phyloP scores from a whole-genome alignment of 2,329 filamentous ascomycete genomes.

The Fusarium sp. region DNA sequence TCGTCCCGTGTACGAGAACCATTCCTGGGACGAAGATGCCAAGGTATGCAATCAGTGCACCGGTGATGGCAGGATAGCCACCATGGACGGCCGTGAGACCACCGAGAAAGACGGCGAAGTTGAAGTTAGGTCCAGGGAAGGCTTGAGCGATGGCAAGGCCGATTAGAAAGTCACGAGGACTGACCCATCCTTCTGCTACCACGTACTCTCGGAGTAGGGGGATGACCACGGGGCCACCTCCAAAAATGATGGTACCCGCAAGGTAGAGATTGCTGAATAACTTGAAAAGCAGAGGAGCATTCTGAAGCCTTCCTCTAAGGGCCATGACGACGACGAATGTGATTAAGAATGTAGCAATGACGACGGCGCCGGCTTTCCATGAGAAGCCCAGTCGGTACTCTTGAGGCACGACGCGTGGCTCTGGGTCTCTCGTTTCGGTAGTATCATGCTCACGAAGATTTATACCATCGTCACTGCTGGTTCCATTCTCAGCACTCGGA shows the following conservation, averaged over 20 bases:
- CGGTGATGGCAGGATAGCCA: constrained; percentile 55
- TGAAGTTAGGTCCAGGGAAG: constrained; percentile 66
- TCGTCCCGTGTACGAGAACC: constrained; percentile 61
- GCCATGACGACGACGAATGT: constrained; percentile 70
- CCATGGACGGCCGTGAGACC: constrained; percentile 59
- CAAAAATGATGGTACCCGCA: constrained; percentile 76
- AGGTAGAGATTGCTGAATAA: constrained; percentile 81
- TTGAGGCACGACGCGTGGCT: constrained; percentile 49
- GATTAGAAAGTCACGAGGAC: constrained; percentile 76
- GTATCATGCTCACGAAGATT: not conserved
- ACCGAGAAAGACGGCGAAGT: constrained; percentile 70
- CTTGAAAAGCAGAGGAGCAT: constrained; percentile 63
- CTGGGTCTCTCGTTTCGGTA: rapidly evolving
- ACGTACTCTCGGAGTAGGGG: constrained; percentile 72
- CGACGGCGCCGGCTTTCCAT: constrained; percentile 58
- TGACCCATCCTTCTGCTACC: constrained; percentile 77
- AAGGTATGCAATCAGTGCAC: constrained; percentile 64
- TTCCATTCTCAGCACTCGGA: not conserved
- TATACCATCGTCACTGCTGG: rapidly evolving
- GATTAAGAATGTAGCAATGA: constrained; percentile 63
- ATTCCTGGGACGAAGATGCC: constrained; percentile 67
- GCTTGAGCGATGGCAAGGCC: constrained; percentile 78
- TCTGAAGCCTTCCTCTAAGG: constrained; percentile 56
- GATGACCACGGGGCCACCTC: constrained; percentile 74
- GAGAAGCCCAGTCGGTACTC: constrained; percentile 56